Evolutionary conservation across 768 basidiomycete species (phyloP), one percentile per base, ranked within the genome.

Genomic region (Scleroderma citrinum): DNA sequence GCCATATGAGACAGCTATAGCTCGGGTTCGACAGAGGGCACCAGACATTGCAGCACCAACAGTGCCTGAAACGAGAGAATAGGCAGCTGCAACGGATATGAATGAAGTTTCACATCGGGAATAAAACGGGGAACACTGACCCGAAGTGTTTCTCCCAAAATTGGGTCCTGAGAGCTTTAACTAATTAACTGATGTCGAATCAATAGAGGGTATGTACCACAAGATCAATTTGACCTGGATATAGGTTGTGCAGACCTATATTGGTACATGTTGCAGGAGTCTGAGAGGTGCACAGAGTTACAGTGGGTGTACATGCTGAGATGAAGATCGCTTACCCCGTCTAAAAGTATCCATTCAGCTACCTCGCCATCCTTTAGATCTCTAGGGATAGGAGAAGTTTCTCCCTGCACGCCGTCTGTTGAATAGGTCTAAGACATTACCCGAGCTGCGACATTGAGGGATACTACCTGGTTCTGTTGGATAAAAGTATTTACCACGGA

Each of bases 231-330:
- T 88, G 69, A 31, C 77, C 85, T 2, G 83, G 84, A 63, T 84
- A 94, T 8, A 97, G 59, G 58, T 97, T 97, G 66, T 95, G 88
- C 36, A 97, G 70, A 2, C 81, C 92, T 51, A 97, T 83, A 59
- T 95, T 96, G 2, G 89, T 76, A 62, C 94, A 96, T 12, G 94
- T 88, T 3, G 93, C 92, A 4, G 94, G 90, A 10, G 91, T 92
- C 87, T 88, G 53, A 3, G 49, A 38, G 35, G 39, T 32, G 49
- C 42, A 48, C 45, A 39, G 54, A 41, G 51, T 53, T 4, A 17
- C 5, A 1, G 34, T 24, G 42, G 12, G 51, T 40, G 39, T 55
- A 48, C 26, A 50, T n/a, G n/a, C n/a, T n/a, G 20, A 10, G 50
- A 47, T 10, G 67, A 76, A 37, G 23, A 29, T 5, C 34, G 1